These are phyloP conservation scores for Fusarium sterilihyphosum DNA, from an alignment of 2,329 filamentous ascomycete genomes.

Conservation along the genomic window DNA sequence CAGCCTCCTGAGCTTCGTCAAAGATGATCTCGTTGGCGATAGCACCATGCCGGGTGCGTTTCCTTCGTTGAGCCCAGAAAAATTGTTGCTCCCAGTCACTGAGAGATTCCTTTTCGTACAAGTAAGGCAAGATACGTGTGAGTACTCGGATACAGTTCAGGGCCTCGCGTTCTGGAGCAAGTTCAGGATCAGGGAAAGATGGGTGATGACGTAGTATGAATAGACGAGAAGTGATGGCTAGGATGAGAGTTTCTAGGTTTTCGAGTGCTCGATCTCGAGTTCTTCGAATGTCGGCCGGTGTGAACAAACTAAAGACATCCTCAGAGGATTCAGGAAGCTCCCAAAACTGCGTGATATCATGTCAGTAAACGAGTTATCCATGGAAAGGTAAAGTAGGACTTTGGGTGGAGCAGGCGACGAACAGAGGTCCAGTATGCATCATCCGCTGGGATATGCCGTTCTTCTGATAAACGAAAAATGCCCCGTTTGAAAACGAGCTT, in stretches of 20 bases:
- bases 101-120: slow-evolving; percentile 89
- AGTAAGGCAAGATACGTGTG: slow-evolving; percentile 86
- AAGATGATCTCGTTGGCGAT: slow-evolving; percentile 83
- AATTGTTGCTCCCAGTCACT: slow-evolving; percentile 90
- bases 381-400: slow-evolving; percentile 9
- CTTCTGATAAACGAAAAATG: slow-evolving; percentile 95
- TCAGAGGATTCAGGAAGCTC: slow-evolving; percentile 94
- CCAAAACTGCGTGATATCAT: slow-evolving; percentile 76
- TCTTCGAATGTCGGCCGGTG: slow-evolving; percentile 85
- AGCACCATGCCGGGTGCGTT: slow-evolving; percentile 72
- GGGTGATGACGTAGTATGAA: slow-evolving; percentile 87
- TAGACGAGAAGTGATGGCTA: slow-evolving; percentile 84
- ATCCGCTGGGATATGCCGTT: slow-evolving; percentile 85
- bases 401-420: slow-evolving; percentile 50
- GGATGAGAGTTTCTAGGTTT: slow-evolving; percentile 89
- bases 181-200: slow-evolving; percentile 86
- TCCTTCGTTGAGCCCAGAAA: slow-evolving; percentile 85
- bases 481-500: slow-evolving; percentile 99
- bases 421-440: slow-evolving; percentile 95
- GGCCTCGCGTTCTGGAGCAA: slow-evolving; percentile 87
- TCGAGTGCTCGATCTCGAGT: slow-evolving; percentile 85
- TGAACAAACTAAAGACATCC: slow-evolving; percentile 96
- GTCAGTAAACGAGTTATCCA: slow-evolving; percentile 33
- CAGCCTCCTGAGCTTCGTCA: slow-evolving; percentile 73
- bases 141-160: slow-evolving; percentile 94